A percentile compares a stretch with the other conserved stretches of the same genome.
Conservation (phyloP, 805 yeast genomes). For the Lipomyces sp. region DNA sequence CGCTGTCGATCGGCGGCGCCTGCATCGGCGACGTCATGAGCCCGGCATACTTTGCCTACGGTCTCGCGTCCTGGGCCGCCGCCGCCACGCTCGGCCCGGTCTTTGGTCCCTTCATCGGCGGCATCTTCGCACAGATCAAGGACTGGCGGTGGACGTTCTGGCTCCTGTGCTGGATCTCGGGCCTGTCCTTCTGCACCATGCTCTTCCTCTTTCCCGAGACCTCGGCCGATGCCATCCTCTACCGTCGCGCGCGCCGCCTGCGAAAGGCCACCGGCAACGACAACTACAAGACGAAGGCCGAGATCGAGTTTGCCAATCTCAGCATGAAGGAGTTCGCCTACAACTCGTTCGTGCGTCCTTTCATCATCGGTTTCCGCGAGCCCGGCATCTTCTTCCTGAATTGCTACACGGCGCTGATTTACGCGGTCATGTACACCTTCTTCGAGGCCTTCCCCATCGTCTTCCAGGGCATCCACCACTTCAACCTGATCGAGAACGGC, state of each 20-base stretch:
- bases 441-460: constrained; percentile 63
- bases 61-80: constrained; percentile 21
- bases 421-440: constrained; percentile 53
- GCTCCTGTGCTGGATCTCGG: constrained; percentile 39
- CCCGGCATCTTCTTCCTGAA: constrained; percentile 57
- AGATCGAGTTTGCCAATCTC: neutral
- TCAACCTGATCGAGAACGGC: constrained; percentile 49
- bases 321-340: constrained; percentile 21
- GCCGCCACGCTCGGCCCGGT: constrained; percentile 44
- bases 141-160: constrained; percentile 46
- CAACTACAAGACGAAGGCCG: neutral
- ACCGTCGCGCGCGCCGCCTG: constrained; percentile 49
- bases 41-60: constrained; percentile 45
- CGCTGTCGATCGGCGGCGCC: constrained; percentile 61
- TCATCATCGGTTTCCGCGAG: constrained; percentile 48
- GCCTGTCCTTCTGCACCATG: constrained; percentile 40
- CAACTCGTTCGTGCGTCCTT: constrained; percentile 39
- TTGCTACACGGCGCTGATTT: constrained; percentile 50
- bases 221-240: constrained; percentile 45
- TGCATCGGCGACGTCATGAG: constrained; percentile 49
- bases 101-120: constrained; percentile 55
- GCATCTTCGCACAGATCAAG: constrained; percentile 44
- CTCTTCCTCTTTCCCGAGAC: constrained; percentile 52
- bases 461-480: constrained; percentile 45
- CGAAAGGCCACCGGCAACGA: constrained; percentile 47